These are phyloP conservation scores for Scedosporium minutisporum DNA, from an alignment of 2,329 filamentous ascomycete species.

Conservation along the genomic window DNA sequence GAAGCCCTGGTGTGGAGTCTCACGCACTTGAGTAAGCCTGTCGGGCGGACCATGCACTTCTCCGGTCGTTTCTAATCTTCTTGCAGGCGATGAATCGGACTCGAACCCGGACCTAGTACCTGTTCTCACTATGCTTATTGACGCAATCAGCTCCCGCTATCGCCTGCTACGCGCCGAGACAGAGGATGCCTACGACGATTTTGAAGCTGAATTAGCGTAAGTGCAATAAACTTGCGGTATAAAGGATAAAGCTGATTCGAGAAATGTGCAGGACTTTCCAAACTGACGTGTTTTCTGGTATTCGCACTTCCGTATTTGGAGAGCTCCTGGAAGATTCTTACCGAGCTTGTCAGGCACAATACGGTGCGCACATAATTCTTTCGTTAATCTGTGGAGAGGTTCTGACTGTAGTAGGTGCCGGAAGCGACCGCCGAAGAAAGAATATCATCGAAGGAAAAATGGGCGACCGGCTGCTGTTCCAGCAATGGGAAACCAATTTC, in stretches of 20 bases:
- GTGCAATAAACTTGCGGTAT: slow-evolving; percentile 5
- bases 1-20: not conserved
- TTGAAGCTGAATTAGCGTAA: slow-evolving; percentile 10
- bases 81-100: not conserved
- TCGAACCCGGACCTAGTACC: slow-evolving; percentile 10
- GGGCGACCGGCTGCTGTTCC: slow-evolving; percentile 18
- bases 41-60: not conserved
- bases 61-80: not conserved
- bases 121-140: slow-evolving; percentile 10
- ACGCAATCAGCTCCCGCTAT: slow-evolving; percentile 18
- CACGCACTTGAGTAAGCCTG: not conserved
- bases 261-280: slow-evolving; percentile 19
- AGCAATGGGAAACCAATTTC: slow-evolving; percentile 18
- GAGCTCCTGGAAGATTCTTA: slow-evolving; percentile 26
- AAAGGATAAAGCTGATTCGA: not conserved
- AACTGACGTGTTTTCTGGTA: slow-evolving; percentile 23
- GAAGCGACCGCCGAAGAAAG: slow-evolving; percentile 23
- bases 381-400: not conserved
- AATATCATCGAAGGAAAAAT: slow-evolving; percentile 21
- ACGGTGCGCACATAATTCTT: slow-evolving; percentile 16
- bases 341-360: slow-evolving; percentile 17
- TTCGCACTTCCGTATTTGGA: slow-evolving; percentile 28
- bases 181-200: slow-evolving; percentile 17
- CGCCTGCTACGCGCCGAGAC: slow-evolving; percentile 18
- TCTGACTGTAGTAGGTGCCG: slow-evolving; percentile 16